These are phyloP conservation scores for Torrubiella hemipterigena DNA, from an alignment of 2,329 filamentous ascomycete genomes.

Conservation along the genomic window DNA sequence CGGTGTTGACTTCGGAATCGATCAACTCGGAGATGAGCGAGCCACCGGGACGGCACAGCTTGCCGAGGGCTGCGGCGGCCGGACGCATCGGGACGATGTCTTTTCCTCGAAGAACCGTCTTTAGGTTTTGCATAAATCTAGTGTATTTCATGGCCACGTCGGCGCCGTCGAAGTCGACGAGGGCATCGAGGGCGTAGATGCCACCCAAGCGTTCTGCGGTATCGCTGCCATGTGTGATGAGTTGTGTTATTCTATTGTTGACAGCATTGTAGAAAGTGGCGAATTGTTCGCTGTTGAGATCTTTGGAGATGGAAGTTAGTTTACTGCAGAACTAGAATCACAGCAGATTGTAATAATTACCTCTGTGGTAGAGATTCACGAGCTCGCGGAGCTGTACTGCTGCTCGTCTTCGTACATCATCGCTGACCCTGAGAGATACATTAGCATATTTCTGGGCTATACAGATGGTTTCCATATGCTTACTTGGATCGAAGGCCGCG, in stretches of 20 bases:
- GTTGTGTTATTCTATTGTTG: constrained; percentile 42
- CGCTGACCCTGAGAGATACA: constrained; percentile 17
- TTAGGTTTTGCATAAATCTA: constrained; percentile 82
- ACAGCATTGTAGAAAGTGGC: constrained; percentile 42
- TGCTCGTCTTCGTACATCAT: constrained; percentile 40
- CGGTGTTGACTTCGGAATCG: constrained; percentile 91
- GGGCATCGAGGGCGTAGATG: constrained; percentile 78
- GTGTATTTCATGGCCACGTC: constrained; percentile 90
- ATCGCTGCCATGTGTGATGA: constrained; percentile 79
- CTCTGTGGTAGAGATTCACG: constrained; percentile 42
- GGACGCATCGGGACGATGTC: constrained; percentile 85
- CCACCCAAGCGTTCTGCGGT: constrained; percentile 83
- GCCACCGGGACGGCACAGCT: constrained; percentile 83
- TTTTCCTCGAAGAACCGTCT: constrained; percentile 77
- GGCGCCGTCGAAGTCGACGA: constrained; percentile 94
- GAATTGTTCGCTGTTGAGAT: constrained; percentile 74
- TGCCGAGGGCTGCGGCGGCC: constrained; percentile 78
- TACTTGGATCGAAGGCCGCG: constrained; percentile 46
- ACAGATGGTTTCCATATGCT: constrained; percentile 5
- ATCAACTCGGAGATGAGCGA: constrained; percentile 91
- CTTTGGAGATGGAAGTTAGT: constrained; percentile 31
- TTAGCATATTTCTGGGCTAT: background rate
- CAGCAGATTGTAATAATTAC: constrained; percentile 18
- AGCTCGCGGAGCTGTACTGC: constrained; percentile 43
- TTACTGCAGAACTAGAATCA: background rate